Conservation (phyloP, 257 asterid species). For the Solanum bulbocastanum region DNA sequence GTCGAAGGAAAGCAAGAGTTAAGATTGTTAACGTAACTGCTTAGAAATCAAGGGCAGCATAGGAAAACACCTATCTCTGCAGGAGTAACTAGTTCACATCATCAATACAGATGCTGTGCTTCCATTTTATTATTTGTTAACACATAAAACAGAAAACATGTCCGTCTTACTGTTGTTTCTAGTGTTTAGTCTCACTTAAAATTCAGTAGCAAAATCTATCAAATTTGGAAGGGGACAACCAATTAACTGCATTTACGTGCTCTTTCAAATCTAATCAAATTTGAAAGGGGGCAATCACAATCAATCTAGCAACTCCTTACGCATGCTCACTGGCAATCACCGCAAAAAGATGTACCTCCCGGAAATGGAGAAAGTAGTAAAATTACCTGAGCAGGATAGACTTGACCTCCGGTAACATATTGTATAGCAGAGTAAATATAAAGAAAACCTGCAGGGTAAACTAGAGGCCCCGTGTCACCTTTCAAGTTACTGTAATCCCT, state of each 20-base stretch:
- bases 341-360: neutral
- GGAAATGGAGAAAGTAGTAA: neutral
- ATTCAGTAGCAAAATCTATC: neutral
- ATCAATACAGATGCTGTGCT: neutral
- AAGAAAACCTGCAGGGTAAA: slow-evolving; percentile 96
- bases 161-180: neutral
- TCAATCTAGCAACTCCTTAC: neutral
- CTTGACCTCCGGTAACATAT: slow-evolving; percentile 71
- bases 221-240: neutral
- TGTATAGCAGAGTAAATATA: slow-evolving; percentile 75
- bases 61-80: neutral
- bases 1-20: neutral
- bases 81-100: neutral
- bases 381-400: slow-evolving; percentile 78
- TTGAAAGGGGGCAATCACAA: neutral
- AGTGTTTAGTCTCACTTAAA: neutral
- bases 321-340: neutral
- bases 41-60: neutral
- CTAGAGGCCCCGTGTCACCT: slow-evolving; percentile 97
- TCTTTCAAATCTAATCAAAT: neutral
- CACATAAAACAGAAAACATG: neutral
- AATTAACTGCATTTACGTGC: neutral
- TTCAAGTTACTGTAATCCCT: slow-evolving; percentile 81
- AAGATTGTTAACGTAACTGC: neutral
- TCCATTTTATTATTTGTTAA: neutral